phyloP scores from a whole-genome alignment of 2,329 filamentous ascomycete genomes.

The Venturia carpophila region DNA sequence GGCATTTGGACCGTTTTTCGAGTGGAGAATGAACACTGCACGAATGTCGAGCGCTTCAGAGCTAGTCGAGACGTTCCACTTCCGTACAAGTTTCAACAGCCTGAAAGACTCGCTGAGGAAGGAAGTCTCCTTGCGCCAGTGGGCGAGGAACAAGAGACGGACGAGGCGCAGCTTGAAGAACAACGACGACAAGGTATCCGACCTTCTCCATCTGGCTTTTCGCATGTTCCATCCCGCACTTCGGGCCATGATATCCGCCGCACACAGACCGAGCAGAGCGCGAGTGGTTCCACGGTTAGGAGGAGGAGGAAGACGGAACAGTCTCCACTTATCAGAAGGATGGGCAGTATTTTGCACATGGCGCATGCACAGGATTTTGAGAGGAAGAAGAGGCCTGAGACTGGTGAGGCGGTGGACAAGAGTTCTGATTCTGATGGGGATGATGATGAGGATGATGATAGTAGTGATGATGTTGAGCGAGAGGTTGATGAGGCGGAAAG shows the following conservation, averaged over 20 bases:
- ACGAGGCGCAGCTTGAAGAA: constrained; percentile 13
- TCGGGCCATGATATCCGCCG: background rate
- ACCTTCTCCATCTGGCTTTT: constrained; percentile 2
- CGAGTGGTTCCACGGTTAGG: constrained; percentile 22
- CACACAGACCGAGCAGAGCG: constrained; percentile 8
- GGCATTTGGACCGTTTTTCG: constrained; percentile 90
- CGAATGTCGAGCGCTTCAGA: constrained; percentile 83
- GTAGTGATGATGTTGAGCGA: constrained; percentile 20
- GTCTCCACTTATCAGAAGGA: constrained; percentile 35
- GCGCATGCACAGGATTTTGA: constrained; percentile 92
- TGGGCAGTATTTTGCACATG: constrained; percentile 64
- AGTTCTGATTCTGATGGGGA: constrained; percentile 16
- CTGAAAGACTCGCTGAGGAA: constrained; percentile 1
- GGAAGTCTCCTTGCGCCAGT: background rate
- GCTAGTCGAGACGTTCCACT: constrained; percentile 81
- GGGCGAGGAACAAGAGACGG: constrained; percentile 7
- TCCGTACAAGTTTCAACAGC: constrained; percentile 54
- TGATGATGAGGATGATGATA: constrained; percentile 21
- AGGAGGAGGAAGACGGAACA: constrained; percentile 21
- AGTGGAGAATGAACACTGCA: constrained; percentile 95
- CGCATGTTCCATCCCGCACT: constrained; percentile 6
- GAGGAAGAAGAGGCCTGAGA: constrained; percentile 53
- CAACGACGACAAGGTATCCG: constrained; percentile 8
- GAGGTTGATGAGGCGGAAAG: constrained; percentile 12
- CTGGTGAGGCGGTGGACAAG: constrained; percentile 24